These are phyloP conservation scores for Sporothrix schenckii DNA, from an alignment of 2,329 filamentous ascomycete species.

Conservation along the genomic window DNA sequence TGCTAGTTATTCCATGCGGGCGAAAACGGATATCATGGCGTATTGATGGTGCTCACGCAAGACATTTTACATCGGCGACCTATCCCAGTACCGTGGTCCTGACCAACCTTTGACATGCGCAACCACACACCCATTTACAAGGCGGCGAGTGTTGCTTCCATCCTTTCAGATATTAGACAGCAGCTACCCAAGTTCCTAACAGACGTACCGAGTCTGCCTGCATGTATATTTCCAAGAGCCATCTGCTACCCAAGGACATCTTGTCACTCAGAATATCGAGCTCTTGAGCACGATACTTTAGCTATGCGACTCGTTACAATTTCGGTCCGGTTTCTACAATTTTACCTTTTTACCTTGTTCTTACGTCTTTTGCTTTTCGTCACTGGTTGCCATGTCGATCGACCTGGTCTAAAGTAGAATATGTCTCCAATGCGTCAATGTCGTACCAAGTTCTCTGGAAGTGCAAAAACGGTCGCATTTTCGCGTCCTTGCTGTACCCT, in stretches of 20 bases:
- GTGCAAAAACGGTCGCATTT: neutral
- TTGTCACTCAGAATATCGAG: no score
- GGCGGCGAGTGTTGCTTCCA: neutral
- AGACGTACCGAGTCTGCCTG: no score
- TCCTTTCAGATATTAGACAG: no score
- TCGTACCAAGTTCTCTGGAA: neutral
- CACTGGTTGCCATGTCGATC: slow-evolving; percentile 16
- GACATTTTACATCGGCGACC: slow-evolving; percentile 11
- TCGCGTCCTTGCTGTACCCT: neutral
- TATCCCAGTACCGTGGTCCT: neutral
- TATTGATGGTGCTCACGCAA: neutral
- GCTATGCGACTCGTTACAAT: neutral
- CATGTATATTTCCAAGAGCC: neutral
- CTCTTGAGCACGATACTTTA: no score
- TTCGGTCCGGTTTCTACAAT: neutral
- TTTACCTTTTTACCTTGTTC: neutral
- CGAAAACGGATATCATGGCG: neutral
- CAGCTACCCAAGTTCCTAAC: no score
- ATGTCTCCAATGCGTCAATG: no score
- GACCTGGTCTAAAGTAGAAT: slow-evolving; percentile 4
- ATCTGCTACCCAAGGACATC: no score
- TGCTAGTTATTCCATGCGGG: neutral
- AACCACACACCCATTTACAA: neutral
- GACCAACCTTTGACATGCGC: neutral
- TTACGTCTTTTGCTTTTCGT: neutral